phyloP scores from a whole-genome alignment of 148 eudicot species.

The Bassia scoparia region DNA sequence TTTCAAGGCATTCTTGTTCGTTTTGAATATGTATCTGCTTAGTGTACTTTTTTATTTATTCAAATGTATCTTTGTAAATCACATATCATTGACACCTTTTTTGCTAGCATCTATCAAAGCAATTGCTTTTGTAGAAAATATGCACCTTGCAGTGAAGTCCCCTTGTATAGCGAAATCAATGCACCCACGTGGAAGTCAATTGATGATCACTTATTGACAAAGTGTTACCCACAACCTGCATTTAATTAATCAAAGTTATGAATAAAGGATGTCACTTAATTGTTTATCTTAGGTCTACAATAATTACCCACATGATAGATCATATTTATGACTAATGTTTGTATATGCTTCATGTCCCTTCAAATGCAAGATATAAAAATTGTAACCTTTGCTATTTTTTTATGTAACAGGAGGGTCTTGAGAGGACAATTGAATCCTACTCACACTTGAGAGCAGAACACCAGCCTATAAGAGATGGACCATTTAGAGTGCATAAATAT shows the following conservation, averaged over 20 bases:
- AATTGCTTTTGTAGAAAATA: neutral
- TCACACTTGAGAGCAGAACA: conserved; percentile 73
- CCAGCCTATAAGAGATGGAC: conserved; percentile 56
- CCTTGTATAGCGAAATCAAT: neutral
- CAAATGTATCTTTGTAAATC: too few species aligned
- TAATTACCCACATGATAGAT: too few species aligned
- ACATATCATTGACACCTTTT: neutral
- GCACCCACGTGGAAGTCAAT: neutral
- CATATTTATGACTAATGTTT: neutral
- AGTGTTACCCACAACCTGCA: too few species aligned
- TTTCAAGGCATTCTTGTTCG: too few species aligned
- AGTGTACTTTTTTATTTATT: too few species aligned
- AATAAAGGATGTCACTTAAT: too few species aligned
- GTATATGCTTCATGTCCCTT: neutral
- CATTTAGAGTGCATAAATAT: conserved; percentile 57
- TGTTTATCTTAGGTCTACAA: too few species aligned
- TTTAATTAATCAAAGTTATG: too few species aligned
- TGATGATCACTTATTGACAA: too few species aligned
- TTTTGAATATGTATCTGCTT: too few species aligned
- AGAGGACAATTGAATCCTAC: conserved; percentile 88
- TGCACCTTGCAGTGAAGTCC: neutral
- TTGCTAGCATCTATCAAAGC: neutral
- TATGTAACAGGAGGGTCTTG: conserved; percentile 74
- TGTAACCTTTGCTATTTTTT: neutral
- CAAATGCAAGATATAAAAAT: neutral